A percentile compares a stretch with the other conserved stretches of the same genome.
Conservation (phyloP, 1,284 basidiomycete species). For the Phellopilus nigrolimitatus region DNA sequence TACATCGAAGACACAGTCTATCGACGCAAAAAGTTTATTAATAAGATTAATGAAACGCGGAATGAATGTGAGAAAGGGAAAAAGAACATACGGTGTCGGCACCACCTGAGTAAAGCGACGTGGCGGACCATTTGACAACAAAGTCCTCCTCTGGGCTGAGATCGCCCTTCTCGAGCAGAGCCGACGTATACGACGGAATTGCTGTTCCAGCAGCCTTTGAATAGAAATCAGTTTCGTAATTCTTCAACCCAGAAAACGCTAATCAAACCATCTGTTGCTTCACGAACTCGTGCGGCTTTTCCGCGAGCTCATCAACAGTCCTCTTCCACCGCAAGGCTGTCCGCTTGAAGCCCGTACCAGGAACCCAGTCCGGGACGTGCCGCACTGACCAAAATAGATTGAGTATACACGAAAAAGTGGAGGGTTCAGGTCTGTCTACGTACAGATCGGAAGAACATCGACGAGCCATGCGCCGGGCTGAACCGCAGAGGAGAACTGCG, state of each 20-base stretch:
- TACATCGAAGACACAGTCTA: conserved; percentile 20
- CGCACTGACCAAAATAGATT: conserved; percentile 30
- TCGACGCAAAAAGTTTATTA: not conserved
- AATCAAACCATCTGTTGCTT: conserved; percentile 36
- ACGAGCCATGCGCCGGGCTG: conserved; percentile 31
- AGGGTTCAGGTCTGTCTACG: conserved; percentile 2
- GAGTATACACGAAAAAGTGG: not conserved
- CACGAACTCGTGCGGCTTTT: conserved; percentile 36
- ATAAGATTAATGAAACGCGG: not conserved
- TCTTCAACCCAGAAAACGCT: not conserved
- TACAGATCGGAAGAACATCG: conserved; percentile 31
- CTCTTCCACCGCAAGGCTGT: conserved; percentile 35
- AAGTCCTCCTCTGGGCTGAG: conserved; percentile 30
- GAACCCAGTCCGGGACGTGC: conserved; percentile 45
- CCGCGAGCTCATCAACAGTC: conserved; percentile 29
- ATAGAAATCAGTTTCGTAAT: not conserved
- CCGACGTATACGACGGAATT: conserved; percentile 35
- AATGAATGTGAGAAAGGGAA: not conserved
- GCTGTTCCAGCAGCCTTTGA: conserved; percentile 36
- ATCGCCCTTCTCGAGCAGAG: conserved; percentile 30
- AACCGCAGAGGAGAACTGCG: conserved; percentile 23
- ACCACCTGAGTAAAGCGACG: conserved; percentile 33
- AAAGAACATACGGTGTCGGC: conserved; percentile 23
- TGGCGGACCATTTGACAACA: conserved; percentile 36
- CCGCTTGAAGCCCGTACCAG: conserved; percentile 41